Conservation (phyloP, 2,329 filamentous ascomycete genomes). For the Cladophialophora yegresii region DNA sequence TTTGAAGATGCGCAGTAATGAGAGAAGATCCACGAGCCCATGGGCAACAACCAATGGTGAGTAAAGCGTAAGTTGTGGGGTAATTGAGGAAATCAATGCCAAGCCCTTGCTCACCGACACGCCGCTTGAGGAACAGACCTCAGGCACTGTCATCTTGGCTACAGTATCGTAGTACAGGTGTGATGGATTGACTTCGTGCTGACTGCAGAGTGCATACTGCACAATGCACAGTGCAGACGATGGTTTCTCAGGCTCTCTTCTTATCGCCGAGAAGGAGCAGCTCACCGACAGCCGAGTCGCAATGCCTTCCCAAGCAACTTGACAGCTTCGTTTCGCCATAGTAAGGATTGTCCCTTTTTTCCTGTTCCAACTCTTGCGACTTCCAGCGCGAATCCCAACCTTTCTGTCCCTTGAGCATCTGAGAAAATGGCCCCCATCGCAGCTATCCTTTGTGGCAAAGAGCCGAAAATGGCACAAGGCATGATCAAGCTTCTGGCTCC, state of each 20-base stretch:
- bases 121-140: neutral
- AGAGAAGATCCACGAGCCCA: neutral
- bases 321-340: neutral
- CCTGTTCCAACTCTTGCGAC: neutral
- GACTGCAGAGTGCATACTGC: neutral
- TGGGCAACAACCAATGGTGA: neutral
- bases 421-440: conserved; percentile 22
- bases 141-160: neutral
- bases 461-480: conserved; percentile 15
- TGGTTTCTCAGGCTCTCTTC: neutral
- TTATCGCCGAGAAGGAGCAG: neutral
- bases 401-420: neutral
- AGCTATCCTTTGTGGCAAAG: conserved; percentile 28
- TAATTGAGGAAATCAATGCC: neutral
- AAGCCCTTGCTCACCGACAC: neutral
- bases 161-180: neutral
- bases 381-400: neutral
- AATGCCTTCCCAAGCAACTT: neutral
- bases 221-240: neutral
- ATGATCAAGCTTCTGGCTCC: conserved; percentile 28
- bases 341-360: neutral
- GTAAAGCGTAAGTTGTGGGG: neutral
- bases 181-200: neutral
- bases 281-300: neutral
- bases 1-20: neutral